phyloP scores from a whole-genome alignment of 208 protist genomes.

The Tritrichomonas foetus region DNA sequence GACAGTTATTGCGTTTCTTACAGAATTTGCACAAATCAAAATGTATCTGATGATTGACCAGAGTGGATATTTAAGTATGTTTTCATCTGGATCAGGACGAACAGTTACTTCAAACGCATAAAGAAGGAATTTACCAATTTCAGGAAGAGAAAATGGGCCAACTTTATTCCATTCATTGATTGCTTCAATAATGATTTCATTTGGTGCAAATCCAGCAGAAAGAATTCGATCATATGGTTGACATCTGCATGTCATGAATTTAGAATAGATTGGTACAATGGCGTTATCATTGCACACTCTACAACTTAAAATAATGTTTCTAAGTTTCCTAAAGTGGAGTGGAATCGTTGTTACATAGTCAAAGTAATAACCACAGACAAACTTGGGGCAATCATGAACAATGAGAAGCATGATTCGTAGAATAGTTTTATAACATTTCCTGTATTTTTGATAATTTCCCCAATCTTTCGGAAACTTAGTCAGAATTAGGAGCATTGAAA shows the following conservation, averaged over 20 bases:
- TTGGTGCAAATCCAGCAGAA: no score
- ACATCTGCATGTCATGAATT: neutral
- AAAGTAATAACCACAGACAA: neutral
- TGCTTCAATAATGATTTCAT: no score
- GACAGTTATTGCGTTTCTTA: neutral
- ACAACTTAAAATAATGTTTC: slow-evolving; percentile 18
- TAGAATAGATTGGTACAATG: neutral
- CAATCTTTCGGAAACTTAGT: neutral
- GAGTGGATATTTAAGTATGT: neutral
- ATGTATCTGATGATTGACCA: neutral
- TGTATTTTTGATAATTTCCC: neutral
- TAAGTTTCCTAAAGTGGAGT: neutral
- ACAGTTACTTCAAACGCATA: neutral
- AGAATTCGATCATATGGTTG: neutral
- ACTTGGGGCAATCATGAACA: neutral
- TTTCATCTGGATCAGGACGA: neutral
- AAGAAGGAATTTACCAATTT: neutral
- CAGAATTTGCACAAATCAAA: neutral
- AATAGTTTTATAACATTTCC: neutral
- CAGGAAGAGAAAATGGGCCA: neutral
- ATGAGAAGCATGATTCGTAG: neutral
- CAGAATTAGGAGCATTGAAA: neutral
- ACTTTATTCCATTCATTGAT: neutral
- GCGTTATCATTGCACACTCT: neutral
- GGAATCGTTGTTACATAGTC: neutral